Percentiles rank a stretch among this genome's conserved stretches.
Evolutionary conservation across 768 basidiomycete species (phyloP).

Genomic region (Artomyces pyxidatus): DNA sequence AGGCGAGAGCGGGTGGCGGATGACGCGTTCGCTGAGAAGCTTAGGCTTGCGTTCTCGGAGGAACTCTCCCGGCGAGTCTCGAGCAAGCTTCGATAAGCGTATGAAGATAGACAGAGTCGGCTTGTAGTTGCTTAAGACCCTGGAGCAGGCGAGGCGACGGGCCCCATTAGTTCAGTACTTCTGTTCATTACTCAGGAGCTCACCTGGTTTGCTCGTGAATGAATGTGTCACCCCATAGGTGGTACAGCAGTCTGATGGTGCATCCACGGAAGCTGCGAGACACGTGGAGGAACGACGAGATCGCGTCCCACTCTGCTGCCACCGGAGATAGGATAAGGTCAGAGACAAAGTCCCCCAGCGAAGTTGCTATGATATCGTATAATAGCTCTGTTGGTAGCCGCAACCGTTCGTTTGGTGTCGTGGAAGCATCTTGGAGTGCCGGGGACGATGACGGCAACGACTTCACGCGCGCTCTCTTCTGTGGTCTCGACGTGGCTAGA

Average conservation of each 20-base stretch:
- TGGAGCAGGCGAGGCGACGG: no score
- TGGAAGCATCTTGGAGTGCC: no score
- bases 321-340: constrained; percentile 6
- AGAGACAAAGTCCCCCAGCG: constrained; percentile 7
- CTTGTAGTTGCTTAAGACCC: constrained; percentile 12
- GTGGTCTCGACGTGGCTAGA: no score
- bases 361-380: constrained; percentile 7
- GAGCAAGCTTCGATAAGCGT: constrained; percentile 4
- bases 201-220: constrained; percentile 10
- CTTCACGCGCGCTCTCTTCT: no score
- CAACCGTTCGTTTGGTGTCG: background rate
- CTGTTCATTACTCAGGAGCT: no score
- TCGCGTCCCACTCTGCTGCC: constrained; percentile 5
- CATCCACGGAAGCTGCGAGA: constrained; percentile 10
- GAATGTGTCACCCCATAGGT: constrained; percentile 15
- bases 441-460: no score
- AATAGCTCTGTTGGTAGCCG: constrained; percentile 12
- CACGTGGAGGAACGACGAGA: constrained; percentile 8
- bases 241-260: constrained; percentile 11
- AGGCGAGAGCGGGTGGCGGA: constrained; percentile 14
- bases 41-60: background rate
- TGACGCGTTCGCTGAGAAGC: constrained; percentile 9
- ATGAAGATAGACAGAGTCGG: constrained; percentile 8
- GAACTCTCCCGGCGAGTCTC: constrained; percentile 2
- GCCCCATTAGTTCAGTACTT: no score